Evolutionary conservation across 2,329 filamentous ascomycete species (phyloP).

Genomic region (Ophiostoma triangulosporum): DNA sequence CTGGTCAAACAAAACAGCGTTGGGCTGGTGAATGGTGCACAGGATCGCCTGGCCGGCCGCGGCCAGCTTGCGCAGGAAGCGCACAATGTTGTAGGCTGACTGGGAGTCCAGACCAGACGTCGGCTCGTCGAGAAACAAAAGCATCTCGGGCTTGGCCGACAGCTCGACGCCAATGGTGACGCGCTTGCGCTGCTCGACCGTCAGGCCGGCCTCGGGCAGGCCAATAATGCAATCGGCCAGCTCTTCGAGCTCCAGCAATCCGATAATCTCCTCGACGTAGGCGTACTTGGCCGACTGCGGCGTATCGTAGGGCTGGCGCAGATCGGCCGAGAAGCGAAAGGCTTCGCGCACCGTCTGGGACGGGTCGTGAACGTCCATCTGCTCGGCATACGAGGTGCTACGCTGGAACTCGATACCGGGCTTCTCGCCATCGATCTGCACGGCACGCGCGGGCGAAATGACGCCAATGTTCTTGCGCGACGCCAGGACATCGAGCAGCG

Average conservation of each 20-base stretch:
- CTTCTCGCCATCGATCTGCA: slow-evolving; percentile 42
- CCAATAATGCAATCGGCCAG: slow-evolving; percentile 48
- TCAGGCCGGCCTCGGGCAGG: slow-evolving; percentile 53
- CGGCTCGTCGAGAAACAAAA: slow-evolving; percentile 69
- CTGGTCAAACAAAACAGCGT: slow-evolving; percentile 73
- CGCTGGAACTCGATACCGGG: slow-evolving; percentile 46
- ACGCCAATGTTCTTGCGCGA: slow-evolving; percentile 48
- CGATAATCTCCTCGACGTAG: slow-evolving; percentile 46
- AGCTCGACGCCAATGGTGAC: slow-evolving; percentile 89
- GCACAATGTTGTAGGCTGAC: slow-evolving; percentile 63
- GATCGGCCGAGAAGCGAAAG: slow-evolving; percentile 47
- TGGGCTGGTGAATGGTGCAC: slow-evolving; percentile 85
- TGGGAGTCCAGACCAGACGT: slow-evolving; percentile 63
- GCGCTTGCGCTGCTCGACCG: slow-evolving; percentile 53
- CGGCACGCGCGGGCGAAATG: slow-evolving; percentile 33
- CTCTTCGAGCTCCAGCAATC: slow-evolving; percentile 43
- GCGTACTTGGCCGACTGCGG: slow-evolving; percentile 40
- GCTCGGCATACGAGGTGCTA: slow-evolving; percentile 48
- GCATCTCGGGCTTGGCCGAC: slow-evolving; percentile 64
- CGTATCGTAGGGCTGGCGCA: slow-evolving; percentile 42
- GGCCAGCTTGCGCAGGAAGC: slow-evolving; percentile 64
- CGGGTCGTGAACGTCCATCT: slow-evolving; percentile 48
- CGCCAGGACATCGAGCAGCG: slow-evolving; percentile 63
- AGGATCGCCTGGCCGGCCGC: slow-evolving; percentile 76
- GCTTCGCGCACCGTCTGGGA: slow-evolving; percentile 51